A percentile compares a stretch with the other conserved stretches of the same genome.
Evolutionary conservation across 352 stramenopile genomes (phyloP).

Genomic region (Blastocystis sp.): DNA sequence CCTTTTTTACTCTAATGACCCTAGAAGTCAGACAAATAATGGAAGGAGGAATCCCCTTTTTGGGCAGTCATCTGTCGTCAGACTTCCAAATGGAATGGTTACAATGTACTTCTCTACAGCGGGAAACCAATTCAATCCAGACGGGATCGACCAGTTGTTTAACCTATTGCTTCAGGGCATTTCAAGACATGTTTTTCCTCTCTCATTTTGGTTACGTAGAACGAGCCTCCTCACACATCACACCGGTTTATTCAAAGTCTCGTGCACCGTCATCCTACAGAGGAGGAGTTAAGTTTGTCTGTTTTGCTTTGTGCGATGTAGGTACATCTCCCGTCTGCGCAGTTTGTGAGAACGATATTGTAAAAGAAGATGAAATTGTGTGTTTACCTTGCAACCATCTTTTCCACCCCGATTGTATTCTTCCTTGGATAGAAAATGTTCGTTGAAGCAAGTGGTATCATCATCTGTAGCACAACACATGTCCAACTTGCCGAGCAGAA

Average conservation of each 20-base stretch:
- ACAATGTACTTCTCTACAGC: neutral
- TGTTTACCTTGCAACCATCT: constrained; percentile 46
- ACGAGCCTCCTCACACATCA: constrained; percentile 14
- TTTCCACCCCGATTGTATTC: constrained; percentile 41
- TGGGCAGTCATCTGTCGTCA: neutral
- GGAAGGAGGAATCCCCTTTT: neutral
- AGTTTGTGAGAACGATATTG: constrained; percentile 31
- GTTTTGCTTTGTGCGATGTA: neutral
- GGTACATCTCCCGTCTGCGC: neutral
- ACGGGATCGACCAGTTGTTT: constrained; percentile 9
- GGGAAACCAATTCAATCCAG: neutral
- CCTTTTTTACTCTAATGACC: neutral
- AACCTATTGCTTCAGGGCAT: neutral
- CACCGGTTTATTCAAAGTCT: constrained; percentile 20
- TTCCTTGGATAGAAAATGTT: constrained; percentile 48
- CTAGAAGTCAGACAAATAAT: neutral
- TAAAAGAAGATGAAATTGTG: constrained; percentile 31
- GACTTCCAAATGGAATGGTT: constrained; percentile 24
- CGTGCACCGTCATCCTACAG: constrained; percentile 28
- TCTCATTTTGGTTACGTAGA: neutral
- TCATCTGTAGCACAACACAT: constrained; percentile 48
- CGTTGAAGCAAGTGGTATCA: neutral
- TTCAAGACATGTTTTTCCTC: neutral
- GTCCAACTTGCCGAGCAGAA: constrained; percentile 3
- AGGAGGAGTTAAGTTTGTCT: neutral